A percentile compares a stretch with the other conserved stretches of the same genome.
These are phyloP conservation scores for Erysimum cheiranthoides DNA, from an alignment of 345 rosid genomes.

Conservation along the genomic window DNA sequence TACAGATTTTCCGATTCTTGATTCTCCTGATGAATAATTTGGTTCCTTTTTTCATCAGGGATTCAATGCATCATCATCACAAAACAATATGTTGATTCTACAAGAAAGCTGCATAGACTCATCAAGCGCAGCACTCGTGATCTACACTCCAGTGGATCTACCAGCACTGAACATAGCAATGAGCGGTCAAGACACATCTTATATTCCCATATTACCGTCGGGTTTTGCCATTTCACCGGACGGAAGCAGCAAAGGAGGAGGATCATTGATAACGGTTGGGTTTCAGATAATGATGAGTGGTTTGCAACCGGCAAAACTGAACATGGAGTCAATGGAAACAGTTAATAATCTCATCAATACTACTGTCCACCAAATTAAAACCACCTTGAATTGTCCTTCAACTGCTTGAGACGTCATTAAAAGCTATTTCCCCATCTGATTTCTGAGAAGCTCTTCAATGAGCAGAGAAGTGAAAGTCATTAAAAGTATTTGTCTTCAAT, in stretches of 20 bases:
- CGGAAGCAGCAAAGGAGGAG: constrained; percentile 54
- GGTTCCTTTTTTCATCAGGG: constrained; percentile 53
- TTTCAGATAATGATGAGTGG: constrained; percentile 93
- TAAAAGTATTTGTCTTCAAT: constrained; percentile 27
- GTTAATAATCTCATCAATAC: constrained; percentile 86
- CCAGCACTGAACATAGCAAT: constrained; percentile 81
- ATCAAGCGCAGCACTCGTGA: constrained; percentile 71
- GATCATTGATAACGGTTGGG: constrained; percentile 84
- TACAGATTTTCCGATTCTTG: background rate
- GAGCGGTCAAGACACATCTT: constrained; percentile 90
- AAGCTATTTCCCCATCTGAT: constrained; percentile 40
- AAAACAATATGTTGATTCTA: constrained; percentile 90
- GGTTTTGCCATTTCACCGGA: constrained; percentile 85
- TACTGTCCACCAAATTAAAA: constrained; percentile 96
- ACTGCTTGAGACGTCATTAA: constrained; percentile 41
- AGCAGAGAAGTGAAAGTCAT: constrained; percentile 36
- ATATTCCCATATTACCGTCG: constrained; percentile 80
- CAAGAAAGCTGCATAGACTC: constrained; percentile 96
- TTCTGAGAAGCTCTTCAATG: constrained; percentile 43
- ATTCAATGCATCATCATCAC: constrained; percentile 70
- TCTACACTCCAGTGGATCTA: constrained; percentile 84
- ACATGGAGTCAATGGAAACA: constrained; percentile 89
- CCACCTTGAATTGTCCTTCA: constrained; percentile 80
- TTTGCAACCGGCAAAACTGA: constrained; percentile 83
- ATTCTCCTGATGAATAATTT: background rate